Base-by-base conservation (phyloP, 495 filamentous ascomycete genomes). In the Astrothelium subdiscretum region DNA sequence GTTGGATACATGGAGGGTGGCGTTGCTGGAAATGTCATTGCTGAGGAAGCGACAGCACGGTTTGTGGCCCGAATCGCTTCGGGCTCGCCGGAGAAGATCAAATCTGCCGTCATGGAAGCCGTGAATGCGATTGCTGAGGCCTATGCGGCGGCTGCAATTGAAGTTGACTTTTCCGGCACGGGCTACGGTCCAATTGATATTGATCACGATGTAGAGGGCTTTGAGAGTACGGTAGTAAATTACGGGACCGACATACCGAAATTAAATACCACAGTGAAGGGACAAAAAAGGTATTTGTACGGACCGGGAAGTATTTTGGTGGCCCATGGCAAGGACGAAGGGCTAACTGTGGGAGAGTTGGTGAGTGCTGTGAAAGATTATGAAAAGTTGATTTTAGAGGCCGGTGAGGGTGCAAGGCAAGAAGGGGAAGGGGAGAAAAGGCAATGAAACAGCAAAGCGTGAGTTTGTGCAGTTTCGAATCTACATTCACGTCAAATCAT, bases 241-340 rank as follows among this genome's bases (percentile, higher is more conserved):
- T 97, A 97, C 70, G 92, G 92, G 3, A 97, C 92, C 11, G 92
- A 97, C 73, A 85, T 96, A 32, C 88, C 89, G 1, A 85, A 90
- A 62, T 70, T 97, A 48, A 65, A 83, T 22, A 83, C 85, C 6
- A 67, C 68, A 18, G 61, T 66, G 3, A 27, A 64, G n/a, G 78
- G 84, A 31, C 87, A 92, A 57, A 88, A 87, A 73, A 81, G 85
- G 59, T 97, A 96, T 72, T 76, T 96, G 42, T 97, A 91, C 75
- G 92, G 91, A 0, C 91, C 90, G 0, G 92, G 92, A 0, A 88
- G 78, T 62, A 97, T 97, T 59, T 78, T 92, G 60, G 89, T 95
- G 51, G 92, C 94, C 3, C 92, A 97, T 73, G 85, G 85, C 3
- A 87, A 90, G 66, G 80, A 95, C 68, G 92, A 97, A 78, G 84